Evolutionary conservation across 495 filamentous ascomycete species (phyloP).

Genomic region (Penicillium turbatum): DNA sequence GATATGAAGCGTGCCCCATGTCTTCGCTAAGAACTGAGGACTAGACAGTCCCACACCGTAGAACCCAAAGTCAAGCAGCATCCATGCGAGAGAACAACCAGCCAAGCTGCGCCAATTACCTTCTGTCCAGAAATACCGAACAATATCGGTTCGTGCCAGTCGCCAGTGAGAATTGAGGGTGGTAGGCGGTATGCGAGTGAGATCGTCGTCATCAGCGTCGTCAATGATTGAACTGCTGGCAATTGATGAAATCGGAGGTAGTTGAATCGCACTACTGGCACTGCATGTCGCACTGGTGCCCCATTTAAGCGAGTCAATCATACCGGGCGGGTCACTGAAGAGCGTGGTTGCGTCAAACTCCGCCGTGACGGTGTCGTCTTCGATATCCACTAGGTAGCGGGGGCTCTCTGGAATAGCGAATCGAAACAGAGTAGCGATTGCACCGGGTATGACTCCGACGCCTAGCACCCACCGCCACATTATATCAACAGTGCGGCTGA

Average conservation of each 20-base stretch:
- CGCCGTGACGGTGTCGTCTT: conserved; percentile 43
- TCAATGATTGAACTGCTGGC: conserved; percentile 21
- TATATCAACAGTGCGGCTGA: conserved; percentile 37
- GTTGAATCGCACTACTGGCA: conserved; percentile 18
- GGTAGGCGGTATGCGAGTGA: conserved; percentile 25
- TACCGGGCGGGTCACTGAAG: conserved; percentile 28
- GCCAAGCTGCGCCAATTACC: conserved; percentile 51
- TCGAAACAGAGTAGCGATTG: conserved; percentile 54
- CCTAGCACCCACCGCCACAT: conserved; percentile 61
- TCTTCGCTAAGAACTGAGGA: conserved; percentile 40
- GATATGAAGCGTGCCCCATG: conserved; percentile 39
- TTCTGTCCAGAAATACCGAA: conserved; percentile 46
- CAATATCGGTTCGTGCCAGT: conserved; percentile 38
- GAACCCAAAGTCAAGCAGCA: conserved; percentile 53
- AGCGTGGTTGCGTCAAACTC: conserved; percentile 45
- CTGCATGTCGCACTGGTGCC: conserved; percentile 1
- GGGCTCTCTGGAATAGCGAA: conserved; percentile 60
- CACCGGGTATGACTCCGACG: conserved; percentile 56
- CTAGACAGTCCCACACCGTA: conserved; percentile 53
- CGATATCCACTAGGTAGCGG: conserved; percentile 52
- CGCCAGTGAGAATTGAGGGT: conserved; percentile 45
- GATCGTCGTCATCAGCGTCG: conserved; percentile 21
- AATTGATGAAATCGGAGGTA: conserved; percentile 25
- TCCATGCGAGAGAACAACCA: conserved; percentile 48
- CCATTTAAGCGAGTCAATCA: conserved; percentile 12